Percentiles rank a stretch among this genome's conserved stretches.
Evolutionary conservation across 495 filamentous ascomycete genomes (phyloP).

Genomic region (Parmelia sp.): DNA sequence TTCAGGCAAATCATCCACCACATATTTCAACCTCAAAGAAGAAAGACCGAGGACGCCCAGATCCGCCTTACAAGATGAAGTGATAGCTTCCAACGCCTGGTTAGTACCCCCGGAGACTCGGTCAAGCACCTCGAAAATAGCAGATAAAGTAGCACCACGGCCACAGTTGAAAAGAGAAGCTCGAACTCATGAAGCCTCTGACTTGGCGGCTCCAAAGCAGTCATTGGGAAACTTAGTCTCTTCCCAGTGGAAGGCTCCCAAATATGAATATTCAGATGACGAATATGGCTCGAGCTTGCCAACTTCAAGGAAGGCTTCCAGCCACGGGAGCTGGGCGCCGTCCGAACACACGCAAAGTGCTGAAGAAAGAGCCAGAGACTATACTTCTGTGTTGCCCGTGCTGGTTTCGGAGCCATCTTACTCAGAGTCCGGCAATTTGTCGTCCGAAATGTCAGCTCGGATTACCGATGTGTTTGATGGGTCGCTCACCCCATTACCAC

Average conservation of each 20-base stretch:
- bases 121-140: slow-evolving; percentile 20
- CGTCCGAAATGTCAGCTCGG: slow-evolving; percentile 18
- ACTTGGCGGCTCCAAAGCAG: slow-evolving; percentile 2
- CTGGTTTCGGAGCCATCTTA: slow-evolving; percentile 12
- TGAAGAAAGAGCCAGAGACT: slow-evolving; percentile 18
- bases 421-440: slow-evolving; percentile 2
- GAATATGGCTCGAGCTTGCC: slow-evolving; percentile 7
- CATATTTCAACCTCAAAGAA: slow-evolving; percentile 13
- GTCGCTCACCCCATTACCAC: slow-evolving; percentile 18
- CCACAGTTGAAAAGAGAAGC: slow-evolving; percentile 17
- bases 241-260: slow-evolving; percentile 17
- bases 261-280: slow-evolving; percentile 15
- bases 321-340: neutral
- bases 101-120: slow-evolving; percentile 7
- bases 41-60: slow-evolving; percentile 11
- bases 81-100: slow-evolving; percentile 11
- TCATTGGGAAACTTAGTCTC: neutral
- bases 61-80: neutral
- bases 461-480: slow-evolving; percentile 22
- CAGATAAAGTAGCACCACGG: slow-evolving; percentile 16
- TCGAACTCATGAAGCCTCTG: slow-evolving; percentile 13
- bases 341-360: slow-evolving; percentile 12
- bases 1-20: slow-evolving; percentile 18
- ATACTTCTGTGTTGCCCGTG: slow-evolving; percentile 14
- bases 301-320: slow-evolving; percentile 1